Conservation (phyloP, 495 filamentous ascomycete genomes). For the Parathielavia hyrcaniae region DNA sequence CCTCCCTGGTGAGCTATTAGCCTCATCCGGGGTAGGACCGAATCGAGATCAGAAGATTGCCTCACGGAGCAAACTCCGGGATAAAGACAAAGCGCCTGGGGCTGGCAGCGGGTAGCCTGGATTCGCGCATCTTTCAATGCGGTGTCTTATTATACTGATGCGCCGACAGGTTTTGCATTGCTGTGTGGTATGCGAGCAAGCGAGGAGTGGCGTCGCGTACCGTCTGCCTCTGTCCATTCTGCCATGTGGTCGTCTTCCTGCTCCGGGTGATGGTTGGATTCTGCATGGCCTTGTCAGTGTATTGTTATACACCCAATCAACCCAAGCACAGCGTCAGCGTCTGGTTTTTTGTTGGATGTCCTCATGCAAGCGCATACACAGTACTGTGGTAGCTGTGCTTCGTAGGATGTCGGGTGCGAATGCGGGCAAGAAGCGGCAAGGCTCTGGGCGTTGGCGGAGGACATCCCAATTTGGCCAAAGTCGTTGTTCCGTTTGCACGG, state of each 20-base stretch:
- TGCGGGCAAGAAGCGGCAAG: neutral
- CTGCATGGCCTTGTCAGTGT: neutral
- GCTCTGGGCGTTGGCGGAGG: neutral
- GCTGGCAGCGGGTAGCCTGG: too few species aligned
- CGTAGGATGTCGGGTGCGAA: neutral
- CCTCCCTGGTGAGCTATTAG: too few species aligned
- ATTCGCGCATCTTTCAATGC: too few species aligned
- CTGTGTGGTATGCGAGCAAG: too few species aligned
- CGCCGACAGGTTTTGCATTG: too few species aligned
- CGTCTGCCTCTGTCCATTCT: neutral
- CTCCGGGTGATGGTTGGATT: neutral
- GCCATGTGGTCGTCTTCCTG: neutral
- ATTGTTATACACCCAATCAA: neutral
- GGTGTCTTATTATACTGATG: too few species aligned
- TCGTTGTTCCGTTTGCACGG: constrained; percentile 14
- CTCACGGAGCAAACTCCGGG: too few species aligned
- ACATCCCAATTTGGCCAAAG: constrained; percentile 1
- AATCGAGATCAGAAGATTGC: too few species aligned
- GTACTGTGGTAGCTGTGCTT: neutral
- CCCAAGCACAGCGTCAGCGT: constrained; percentile 5
- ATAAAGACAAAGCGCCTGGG: too few species aligned
- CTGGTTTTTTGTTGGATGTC: neutral
- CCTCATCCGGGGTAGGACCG: too few species aligned
- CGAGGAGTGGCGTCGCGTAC: too few species aligned
- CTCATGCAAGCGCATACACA: neutral